A percentile compares a stretch with the other conserved stretches of the same genome.
phyloP scores from a whole-genome alignment of 805 yeast genomes.

The Nematodospora valgi region DNA sequence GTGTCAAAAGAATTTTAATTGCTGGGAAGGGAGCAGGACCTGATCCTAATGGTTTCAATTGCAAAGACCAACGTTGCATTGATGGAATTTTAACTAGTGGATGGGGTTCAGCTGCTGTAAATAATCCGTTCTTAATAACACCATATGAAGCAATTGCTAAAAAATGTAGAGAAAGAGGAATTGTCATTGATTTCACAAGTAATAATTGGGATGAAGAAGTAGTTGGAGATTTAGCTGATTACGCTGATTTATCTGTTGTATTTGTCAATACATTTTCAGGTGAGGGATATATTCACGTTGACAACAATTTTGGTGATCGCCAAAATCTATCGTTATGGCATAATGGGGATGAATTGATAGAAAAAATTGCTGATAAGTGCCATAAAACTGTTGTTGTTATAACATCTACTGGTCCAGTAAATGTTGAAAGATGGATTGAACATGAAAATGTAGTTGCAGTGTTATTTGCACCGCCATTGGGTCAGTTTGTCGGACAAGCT shows the following conservation, averaged over 20 bases:
- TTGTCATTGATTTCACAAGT: slow-evolving; percentile 41
- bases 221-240: slow-evolving; percentile 43
- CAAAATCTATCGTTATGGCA: slow-evolving; percentile 54
- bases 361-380: slow-evolving; percentile 46
- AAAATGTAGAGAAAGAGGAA: slow-evolving; percentile 44
- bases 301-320: slow-evolving; percentile 58
- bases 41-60: slow-evolving; percentile 49
- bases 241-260: slow-evolving; percentile 52
- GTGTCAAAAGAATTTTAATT: slow-evolving; percentile 38
- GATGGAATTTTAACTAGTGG: slow-evolving; percentile 57
- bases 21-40: slow-evolving; percentile 55
- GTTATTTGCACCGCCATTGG: slow-evolving; percentile 53
- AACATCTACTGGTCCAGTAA: slow-evolving; percentile 59
- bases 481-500: slow-evolving; percentile 56
- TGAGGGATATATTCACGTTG: slow-evolving; percentile 57
- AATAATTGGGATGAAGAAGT: slow-evolving; percentile 47
- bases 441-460: slow-evolving; percentile 58
- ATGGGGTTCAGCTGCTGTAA: slow-evolving; percentile 64
- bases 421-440: slow-evolving; percentile 56
- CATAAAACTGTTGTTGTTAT: slow-evolving; percentile 56
- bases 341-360: slow-evolving; percentile 53
- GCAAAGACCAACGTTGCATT: slow-evolving; percentile 49
- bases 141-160: slow-evolving; percentile 54
- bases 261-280: slow-evolving; percentile 55
- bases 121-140: slow-evolving; percentile 53